Percentiles rank a stretch among this genome's conserved stretches.
phyloP scores from a whole-genome alignment of 352 stramenopile genomes.

The Pseudoperonospora humuli region DNA sequence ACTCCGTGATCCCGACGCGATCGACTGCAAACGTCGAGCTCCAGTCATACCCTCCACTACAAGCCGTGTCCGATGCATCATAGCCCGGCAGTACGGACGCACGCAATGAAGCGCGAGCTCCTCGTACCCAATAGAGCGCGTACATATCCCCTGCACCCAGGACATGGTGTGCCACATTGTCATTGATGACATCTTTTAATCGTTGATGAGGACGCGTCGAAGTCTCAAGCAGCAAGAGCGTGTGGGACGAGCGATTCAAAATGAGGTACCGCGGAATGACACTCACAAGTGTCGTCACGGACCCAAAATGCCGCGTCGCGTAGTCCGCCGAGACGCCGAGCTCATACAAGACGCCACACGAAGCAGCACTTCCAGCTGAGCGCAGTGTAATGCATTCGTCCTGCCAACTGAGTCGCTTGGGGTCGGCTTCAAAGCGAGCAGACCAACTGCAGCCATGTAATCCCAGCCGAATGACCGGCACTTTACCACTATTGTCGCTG shows the following conservation, averaged over 20 bases:
- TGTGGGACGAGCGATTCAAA: constrained; percentile 58
- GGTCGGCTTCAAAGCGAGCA: constrained; percentile 60
- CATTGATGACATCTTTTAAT: constrained; percentile 20
- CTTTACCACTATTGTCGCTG: constrained; percentile 22
- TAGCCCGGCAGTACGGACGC: constrained; percentile 45
- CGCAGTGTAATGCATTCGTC: constrained; percentile 69
- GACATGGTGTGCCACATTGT: constrained; percentile 65
- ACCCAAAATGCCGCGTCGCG: constrained; percentile 71
- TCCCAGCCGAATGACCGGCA: constrained; percentile 48
- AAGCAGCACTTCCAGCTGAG: constrained; percentile 19
- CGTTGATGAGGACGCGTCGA: constrained; percentile 19
- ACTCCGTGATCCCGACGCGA: constrained; percentile 30
- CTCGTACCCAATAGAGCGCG: constrained; percentile 69
- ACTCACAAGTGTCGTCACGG: constrained; percentile 76
- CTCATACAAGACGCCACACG: constrained; percentile 57
- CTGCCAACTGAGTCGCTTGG: constrained; percentile 71
- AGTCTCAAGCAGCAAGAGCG: constrained; percentile 53
- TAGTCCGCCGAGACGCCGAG: constrained; percentile 78
- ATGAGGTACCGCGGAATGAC: constrained; percentile 77
- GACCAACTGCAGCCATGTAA: constrained; percentile 61
- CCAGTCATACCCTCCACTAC: constrained; percentile 53
- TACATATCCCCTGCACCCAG: constrained; percentile 63
- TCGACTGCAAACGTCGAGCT: constrained; percentile 50
- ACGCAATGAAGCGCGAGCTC: constrained; percentile 38
- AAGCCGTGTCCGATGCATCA: constrained; percentile 12